phyloP scores from a whole-genome alignment of 129 eudicot species.

The Heracleum sosnowskyi region DNA sequence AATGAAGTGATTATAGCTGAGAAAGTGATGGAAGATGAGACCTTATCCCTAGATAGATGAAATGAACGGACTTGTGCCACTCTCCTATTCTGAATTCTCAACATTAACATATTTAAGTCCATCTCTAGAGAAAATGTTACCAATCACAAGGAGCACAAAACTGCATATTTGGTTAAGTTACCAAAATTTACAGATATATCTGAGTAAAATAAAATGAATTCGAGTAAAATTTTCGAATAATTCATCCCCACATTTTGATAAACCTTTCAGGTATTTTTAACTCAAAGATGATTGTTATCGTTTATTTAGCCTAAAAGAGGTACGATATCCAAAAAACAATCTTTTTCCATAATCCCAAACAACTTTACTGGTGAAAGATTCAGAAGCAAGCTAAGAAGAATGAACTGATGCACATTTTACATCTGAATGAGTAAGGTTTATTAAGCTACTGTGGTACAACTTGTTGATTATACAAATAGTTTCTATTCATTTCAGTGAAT shows the following conservation, averaged over 20 bases:
- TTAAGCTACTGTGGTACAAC: not conserved
- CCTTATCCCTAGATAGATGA: too few species aligned
- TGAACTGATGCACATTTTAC: not conserved
- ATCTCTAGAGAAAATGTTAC: not conserved
- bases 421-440: not conserved
- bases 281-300: not conserved
- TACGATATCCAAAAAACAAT: not conserved
- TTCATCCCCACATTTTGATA: not conserved
- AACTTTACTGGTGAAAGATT: not conserved
- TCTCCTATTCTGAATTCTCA: not conserved
- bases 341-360: not conserved
- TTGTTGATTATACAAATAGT: not conserved
- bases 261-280: not conserved
- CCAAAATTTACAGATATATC: too few species aligned
- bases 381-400: not conserved
- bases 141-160: not conserved
- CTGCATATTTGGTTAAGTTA: not conserved
- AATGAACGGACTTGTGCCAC: not conserved
- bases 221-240: not conserved
- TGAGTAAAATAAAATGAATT: too few species aligned
- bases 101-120: too few species aligned
- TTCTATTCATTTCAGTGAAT: not conserved
- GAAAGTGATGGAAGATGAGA: too few species aligned
- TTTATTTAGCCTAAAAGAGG: not conserved
- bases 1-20: not conserved